Conservation (phyloP, 371 early-diverging fungal genomes). For the Apophysomyces sp. region DNA sequence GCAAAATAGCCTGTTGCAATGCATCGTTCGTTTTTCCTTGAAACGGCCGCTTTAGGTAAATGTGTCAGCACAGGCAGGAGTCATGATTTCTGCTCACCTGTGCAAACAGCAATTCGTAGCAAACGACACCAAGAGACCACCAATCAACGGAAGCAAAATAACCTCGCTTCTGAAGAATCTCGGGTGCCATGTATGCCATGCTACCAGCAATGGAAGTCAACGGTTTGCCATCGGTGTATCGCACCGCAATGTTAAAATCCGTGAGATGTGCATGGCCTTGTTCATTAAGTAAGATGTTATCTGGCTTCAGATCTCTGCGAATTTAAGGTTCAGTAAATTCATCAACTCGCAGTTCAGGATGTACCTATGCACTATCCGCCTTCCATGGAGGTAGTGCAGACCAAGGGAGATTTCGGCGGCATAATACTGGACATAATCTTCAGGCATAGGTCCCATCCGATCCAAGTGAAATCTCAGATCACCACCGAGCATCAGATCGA, state of each 20-base stretch:
- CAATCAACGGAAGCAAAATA: conserved; percentile 77
- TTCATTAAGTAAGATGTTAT: conserved; percentile 89
- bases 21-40: conserved; percentile 35
- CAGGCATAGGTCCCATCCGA: conserved; percentile 56
- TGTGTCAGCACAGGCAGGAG: too few relatives aligned
- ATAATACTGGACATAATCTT: conserved; percentile 76
- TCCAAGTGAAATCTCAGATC: conserved; percentile 83
- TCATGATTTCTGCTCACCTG: conserved; percentile 37
- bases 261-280: conserved; percentile 83
- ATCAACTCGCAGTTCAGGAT: neutral
- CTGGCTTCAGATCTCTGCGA: conserved; percentile 94
- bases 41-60: conserved; percentile 68
- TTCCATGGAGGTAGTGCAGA: conserved; percentile 65
- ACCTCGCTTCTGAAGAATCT: conserved; percentile 64
- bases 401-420: conserved; percentile 74
- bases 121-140: conserved; percentile 87
- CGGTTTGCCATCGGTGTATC: conserved; percentile 52
- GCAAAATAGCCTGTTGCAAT: conserved; percentile 60
- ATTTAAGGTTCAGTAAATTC: neutral
- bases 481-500: conserved; percentile 84
- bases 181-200: conserved; percentile 78
- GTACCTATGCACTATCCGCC: conserved; percentile 62
- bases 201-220: conserved; percentile 66
- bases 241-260: conserved; percentile 85
- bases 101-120: conserved; percentile 80